phyloP scores from a whole-genome alignment of 306 rosid species.

The Crotalaria pallida region DNA sequence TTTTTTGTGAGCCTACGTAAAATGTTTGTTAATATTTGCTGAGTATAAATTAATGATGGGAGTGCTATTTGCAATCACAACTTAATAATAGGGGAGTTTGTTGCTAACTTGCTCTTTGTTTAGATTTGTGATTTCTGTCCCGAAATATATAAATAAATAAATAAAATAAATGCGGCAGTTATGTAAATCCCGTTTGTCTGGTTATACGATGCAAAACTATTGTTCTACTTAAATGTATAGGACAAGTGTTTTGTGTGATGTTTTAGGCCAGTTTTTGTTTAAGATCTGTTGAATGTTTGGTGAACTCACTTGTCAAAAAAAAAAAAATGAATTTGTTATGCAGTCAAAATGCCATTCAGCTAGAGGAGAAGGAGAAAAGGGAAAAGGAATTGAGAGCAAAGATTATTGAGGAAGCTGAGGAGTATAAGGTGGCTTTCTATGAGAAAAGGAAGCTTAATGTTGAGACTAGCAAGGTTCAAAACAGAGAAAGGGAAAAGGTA shows the following conservation, averaged over 20 bases:
- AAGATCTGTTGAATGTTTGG: not conserved
- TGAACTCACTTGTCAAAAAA: conserved; percentile 3
- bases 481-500: conserved; percentile 98
- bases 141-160: too few relatives aligned
- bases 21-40: not conserved
- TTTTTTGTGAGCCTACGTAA: not conserved
- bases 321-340: conserved; percentile 23
- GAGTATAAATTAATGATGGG: not conserved
- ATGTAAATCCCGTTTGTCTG: not conserved
- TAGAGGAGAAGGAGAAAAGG: conserved; percentile 87
- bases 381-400: conserved; percentile 82
- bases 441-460: conserved; percentile 85
- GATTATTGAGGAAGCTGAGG: conserved; percentile 95
- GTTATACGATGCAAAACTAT: not conserved
- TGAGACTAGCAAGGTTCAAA: conserved; percentile 65
- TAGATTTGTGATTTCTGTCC: too few relatives aligned
- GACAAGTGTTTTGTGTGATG: not conserved
- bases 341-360: conserved; percentile 78
- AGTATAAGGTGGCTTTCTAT: conserved; percentile 67
- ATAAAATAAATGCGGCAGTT: not conserved
- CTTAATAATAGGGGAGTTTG: not conserved
- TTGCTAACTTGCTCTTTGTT: not conserved
- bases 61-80: not conserved
- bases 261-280: not conserved
- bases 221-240: conserved; percentile 3